Evolutionary conservation across 2,329 filamentous ascomycete genomes (phyloP).

Genomic region (Fusarium albidum): DNA sequence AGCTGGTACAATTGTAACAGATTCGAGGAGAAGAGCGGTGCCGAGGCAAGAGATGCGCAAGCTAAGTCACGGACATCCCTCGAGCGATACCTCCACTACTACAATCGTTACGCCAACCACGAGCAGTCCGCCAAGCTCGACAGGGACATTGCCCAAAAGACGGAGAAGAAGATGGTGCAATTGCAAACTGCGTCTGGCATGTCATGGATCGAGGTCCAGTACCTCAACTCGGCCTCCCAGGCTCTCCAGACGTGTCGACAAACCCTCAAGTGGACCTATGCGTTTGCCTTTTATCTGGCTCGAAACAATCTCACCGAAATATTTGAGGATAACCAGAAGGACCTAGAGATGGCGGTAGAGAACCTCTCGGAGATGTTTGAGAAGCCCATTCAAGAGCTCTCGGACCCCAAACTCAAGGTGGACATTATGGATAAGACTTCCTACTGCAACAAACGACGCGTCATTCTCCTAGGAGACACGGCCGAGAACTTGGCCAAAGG

Average conservation of each 20-base stretch:
- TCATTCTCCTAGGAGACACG: conserved; percentile 91
- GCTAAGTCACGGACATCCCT: conserved; percentile 89
- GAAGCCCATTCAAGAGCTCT: conserved; percentile 88
- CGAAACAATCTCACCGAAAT: conserved; percentile 96
- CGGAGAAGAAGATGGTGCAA: conserved; percentile 98
- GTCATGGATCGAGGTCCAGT: conserved; percentile 99
- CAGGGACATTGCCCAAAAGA: conserved; percentile 95
- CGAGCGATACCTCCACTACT: conserved; percentile 98
- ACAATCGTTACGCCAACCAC: conserved; percentile 98
- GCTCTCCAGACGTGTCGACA: conserved; percentile 96
- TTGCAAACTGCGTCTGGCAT: conserved; percentile 92
- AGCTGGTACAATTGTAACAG: conserved; percentile 99
- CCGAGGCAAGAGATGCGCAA: conserved; percentile 89
- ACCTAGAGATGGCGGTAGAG: conserved; percentile 96
- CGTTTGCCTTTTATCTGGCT: conserved; percentile 96
- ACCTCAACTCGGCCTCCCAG: conserved; percentile 91
- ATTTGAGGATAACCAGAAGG: conserved; percentile 98
- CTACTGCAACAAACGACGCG: conserved; percentile 91
- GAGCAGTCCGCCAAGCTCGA: conserved; percentile 97
- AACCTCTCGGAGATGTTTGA: conserved; percentile 99
- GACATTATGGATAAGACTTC: conserved; percentile 99
- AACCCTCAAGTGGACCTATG: conserved; percentile 99
- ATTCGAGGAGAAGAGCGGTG: conserved; percentile 94
- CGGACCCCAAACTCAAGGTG: conserved; percentile 89
- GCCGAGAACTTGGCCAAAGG: conserved; percentile 90